Conservation (phyloP, 2,329 filamentous ascomycete genomes). For the Ampelomyces quisqualis region DNA sequence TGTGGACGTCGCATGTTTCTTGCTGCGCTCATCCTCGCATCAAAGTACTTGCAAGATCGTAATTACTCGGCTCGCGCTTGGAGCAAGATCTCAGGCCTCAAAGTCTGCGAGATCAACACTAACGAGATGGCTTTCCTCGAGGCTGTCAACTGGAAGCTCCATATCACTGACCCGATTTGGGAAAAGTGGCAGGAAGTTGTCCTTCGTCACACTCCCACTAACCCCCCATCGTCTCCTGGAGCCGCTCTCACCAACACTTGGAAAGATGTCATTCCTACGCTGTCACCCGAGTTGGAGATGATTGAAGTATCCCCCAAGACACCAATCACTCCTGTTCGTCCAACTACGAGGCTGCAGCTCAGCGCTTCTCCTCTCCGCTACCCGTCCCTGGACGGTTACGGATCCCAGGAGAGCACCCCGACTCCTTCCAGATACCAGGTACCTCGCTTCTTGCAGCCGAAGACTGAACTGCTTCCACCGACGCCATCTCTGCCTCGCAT, state of each 20-base stretch:
- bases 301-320: slow-evolving; percentile 44
- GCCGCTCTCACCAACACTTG: slow-evolving; percentile 44
- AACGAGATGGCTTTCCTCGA: slow-evolving; percentile 92
- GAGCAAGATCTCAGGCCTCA: slow-evolving; percentile 98
- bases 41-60: slow-evolving; percentile 95
- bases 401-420: slow-evolving; percentile 48
- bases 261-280: slow-evolving; percentile 54
- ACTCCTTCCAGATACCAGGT: slow-evolving; percentile 45
- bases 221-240: slow-evolving; percentile 46
- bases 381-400: slow-evolving; percentile 25
- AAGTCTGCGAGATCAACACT: slow-evolving; percentile 89
- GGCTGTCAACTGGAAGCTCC: slow-evolving; percentile 90
- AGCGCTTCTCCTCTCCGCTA: slow-evolving; percentile 26
- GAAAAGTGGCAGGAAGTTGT: slow-evolving; percentile 94
- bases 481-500: slow-evolving; percentile 59
- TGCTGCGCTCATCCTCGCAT: slow-evolving; percentile 88
- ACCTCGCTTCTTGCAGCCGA: slow-evolving; percentile 55
- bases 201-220: slow-evolving; percentile 72
- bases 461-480: slow-evolving; percentile 51
- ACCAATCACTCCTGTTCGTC: slow-evolving; percentile 29
- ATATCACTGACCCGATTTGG: slow-evolving; percentile 86
- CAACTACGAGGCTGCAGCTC: slow-evolving; percentile 26
- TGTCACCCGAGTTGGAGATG: slow-evolving; percentile 60
- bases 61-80: slow-evolving; percentile 97
- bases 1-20: slow-evolving; percentile 98